Evolutionary conservation across 2,329 filamentous ascomycete species (phyloP).

Genomic region (Zarea fungicola): DNA sequence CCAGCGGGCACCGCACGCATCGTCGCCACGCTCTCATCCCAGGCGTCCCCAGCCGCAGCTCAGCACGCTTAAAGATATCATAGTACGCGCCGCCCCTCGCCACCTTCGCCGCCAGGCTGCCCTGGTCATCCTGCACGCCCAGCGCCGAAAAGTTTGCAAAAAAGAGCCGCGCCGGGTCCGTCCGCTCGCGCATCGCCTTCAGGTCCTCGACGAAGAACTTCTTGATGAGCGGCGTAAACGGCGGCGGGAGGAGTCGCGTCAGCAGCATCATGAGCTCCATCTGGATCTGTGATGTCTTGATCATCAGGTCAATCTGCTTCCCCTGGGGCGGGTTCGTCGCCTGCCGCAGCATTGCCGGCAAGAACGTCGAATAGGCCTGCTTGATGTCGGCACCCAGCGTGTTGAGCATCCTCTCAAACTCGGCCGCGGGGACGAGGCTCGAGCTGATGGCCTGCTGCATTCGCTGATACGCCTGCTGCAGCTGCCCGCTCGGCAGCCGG

Average conservation of each 20-base stretch:
- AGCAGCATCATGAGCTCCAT: constrained; percentile 50
- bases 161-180: constrained; percentile 64
- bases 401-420: constrained; percentile 58
- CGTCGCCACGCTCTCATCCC: constrained; percentile 28
- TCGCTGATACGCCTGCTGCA: constrained; percentile 52
- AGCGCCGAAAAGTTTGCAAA: constrained; percentile 68
- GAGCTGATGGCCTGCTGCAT: constrained; percentile 47
- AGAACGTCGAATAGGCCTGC: constrained; percentile 42
- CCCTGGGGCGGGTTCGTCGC: constrained; percentile 37
- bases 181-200: constrained; percentile 49
- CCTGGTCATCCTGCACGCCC: constrained; percentile 55
- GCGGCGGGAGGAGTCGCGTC: constrained; percentile 38
- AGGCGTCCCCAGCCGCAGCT: constrained; percentile 34
- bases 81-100: constrained; percentile 32
- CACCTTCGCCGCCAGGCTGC: constrained; percentile 37
- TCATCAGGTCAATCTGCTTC: constrained; percentile 37
- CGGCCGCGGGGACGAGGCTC: constrained; percentile 51
- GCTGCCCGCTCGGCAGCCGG: constrained; percentile 42
- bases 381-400: constrained; percentile 44
- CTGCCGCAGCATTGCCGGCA: constrained; percentile 41
- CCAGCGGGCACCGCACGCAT: constrained; percentile 53
- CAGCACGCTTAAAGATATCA: constrained; percentile 54
- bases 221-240: constrained; percentile 54
- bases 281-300: constrained; percentile 43
- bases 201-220: constrained; percentile 59